A percentile compares a stretch with the other conserved stretches of the same genome.
These are phyloP conservation scores for Scenedesmus sp. DNA, from an alignment of 163 green algal genomes.

Conservation along the genomic window DNA sequence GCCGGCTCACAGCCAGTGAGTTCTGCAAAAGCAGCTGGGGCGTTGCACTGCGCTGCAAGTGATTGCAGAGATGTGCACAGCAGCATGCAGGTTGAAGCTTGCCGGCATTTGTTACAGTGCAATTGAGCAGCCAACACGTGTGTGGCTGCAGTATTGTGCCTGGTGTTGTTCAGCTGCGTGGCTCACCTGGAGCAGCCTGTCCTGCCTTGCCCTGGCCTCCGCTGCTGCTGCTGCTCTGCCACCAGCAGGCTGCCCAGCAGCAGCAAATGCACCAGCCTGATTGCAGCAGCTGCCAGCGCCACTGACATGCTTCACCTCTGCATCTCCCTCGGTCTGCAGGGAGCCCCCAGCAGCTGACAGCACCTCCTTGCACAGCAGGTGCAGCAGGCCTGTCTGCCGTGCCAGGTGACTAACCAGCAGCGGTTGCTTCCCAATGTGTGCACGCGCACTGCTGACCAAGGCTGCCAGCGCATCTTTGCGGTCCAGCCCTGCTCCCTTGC, in stretches of 20 bases:
- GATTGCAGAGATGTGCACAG: neutral
- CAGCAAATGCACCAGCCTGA: neutral
- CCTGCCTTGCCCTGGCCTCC: constrained; percentile 1
- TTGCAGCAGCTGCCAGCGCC: neutral
- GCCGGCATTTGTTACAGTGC: neutral
- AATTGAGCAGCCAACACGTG: neutral
- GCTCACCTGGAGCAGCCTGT: constrained; percentile 33
- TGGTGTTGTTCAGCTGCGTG: neutral
- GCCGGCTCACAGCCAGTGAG: neutral
- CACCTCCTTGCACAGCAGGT: constrained; percentile 51
- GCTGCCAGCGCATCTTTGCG: constrained; percentile 25
- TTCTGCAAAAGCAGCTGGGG: neutral
- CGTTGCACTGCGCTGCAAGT: neutral
- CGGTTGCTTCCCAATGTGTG: constrained; percentile 38
- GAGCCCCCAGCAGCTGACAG: neutral
- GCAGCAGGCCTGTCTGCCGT: constrained; percentile 38
- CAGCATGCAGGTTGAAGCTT: neutral
- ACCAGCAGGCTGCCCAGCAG: neutral
- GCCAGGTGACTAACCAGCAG: constrained; percentile 36
- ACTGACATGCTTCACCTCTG: neutral
- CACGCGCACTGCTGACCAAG: neutral
- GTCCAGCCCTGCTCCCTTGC: neutral
- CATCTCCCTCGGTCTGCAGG: neutral
- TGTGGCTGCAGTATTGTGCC: neutral
- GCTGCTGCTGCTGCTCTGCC: neutral